A percentile compares a stretch with the other conserved stretches of the same genome.
Conservation (phyloP, 2,329 filamentous ascomycete genomes). For the Rutstroemia sydowiana region DNA sequence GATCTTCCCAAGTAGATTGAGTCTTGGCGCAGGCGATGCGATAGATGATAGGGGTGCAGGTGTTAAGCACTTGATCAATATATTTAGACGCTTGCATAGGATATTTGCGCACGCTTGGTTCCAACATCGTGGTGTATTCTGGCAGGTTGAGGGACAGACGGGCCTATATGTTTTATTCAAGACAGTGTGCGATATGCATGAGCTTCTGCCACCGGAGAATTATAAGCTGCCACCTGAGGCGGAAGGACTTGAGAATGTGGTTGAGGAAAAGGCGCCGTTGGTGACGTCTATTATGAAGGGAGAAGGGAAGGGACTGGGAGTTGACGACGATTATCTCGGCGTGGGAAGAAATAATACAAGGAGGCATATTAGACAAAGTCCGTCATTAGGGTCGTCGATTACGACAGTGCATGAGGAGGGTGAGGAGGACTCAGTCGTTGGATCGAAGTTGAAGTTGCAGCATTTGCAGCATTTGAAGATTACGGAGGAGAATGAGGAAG, state of each 20-base stretch:
- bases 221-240: slow-evolving; percentile 93
- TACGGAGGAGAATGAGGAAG: slow-evolving; percentile 36
- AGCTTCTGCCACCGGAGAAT: slow-evolving; percentile 83
- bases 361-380: slow-evolving; percentile 72
- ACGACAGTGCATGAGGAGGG: slow-evolving; percentile 76
- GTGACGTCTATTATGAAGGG: slow-evolving; percentile 32
- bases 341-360: slow-evolving; percentile 57
- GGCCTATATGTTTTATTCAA: slow-evolving; percentile 96
- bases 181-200: slow-evolving; percentile 88
- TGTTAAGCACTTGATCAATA: slow-evolving; percentile 82
- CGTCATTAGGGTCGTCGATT: slow-evolving; percentile 70
- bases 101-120: slow-evolving; percentile 99
- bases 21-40: slow-evolving; percentile 33
- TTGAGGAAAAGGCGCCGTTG: slow-evolving; percentile 35
- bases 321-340: slow-evolving; percentile 46
- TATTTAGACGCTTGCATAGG: slow-evolving; percentile 87
- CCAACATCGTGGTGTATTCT: slow-evolving; percentile 90
- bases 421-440: slow-evolving; percentile 58
- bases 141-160: slow-evolving; percentile 84
- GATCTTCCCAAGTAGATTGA: slow-evolving; percentile 76
- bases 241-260: slow-evolving; percentile 63
- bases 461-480: slow-evolving; percentile 41
- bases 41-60: slow-evolving; percentile 56
- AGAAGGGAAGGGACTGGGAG: slow-evolving; percentile 28
- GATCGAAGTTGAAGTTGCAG: slow-evolving; percentile 42